Evolutionary conservation across 2,329 filamentous ascomycete species (phyloP).

Genomic region (Aspergillus sp.): DNA sequence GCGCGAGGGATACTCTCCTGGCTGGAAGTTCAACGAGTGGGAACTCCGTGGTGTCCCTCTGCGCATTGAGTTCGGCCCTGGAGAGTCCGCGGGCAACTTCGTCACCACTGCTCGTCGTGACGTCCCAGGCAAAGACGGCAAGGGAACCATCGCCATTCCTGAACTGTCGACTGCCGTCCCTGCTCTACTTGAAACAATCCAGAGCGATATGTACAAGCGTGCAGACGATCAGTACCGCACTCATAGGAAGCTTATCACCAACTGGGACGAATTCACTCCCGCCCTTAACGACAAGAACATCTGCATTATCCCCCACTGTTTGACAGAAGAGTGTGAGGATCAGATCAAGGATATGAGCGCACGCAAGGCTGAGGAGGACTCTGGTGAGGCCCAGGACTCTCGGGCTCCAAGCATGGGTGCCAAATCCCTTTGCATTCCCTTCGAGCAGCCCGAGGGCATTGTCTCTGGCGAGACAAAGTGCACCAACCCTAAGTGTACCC

Average conservation of each 20-base stretch:
- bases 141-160: conserved; percentile 74
- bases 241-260: conserved; percentile 76
- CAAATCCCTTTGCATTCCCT: conserved; percentile 75
- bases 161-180: conserved; percentile 74
- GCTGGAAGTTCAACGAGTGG: conserved; percentile 99
- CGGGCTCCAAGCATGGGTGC: conserved; percentile 73
- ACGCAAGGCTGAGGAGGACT: conserved; percentile 60
- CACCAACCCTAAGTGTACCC: conserved; percentile 80
- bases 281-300: conserved; percentile 90
- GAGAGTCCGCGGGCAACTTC: conserved; percentile 82
- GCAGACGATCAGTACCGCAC: conserved; percentile 76
- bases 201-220: conserved; percentile 74
- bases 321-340: conserved; percentile 82
- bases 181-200: conserved; percentile 83
- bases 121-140: conserved; percentile 63
- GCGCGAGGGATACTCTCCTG: conserved; percentile 86
- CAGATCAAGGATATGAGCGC: conserved; percentile 91
- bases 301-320: conserved; percentile 86
- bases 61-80: conserved; percentile 91
- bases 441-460: conserved; percentile 81
- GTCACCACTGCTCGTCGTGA: conserved; percentile 87
- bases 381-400: conserved; percentile 72
- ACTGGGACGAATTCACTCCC: conserved; percentile 91
- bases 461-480: conserved; percentile 84
- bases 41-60: conserved; percentile 94